A percentile compares a stretch with the other conserved stretches of the same genome.
Conservation (phyloP, 2,329 filamentous ascomycete species). For the Curvularia spicifera region DNA sequence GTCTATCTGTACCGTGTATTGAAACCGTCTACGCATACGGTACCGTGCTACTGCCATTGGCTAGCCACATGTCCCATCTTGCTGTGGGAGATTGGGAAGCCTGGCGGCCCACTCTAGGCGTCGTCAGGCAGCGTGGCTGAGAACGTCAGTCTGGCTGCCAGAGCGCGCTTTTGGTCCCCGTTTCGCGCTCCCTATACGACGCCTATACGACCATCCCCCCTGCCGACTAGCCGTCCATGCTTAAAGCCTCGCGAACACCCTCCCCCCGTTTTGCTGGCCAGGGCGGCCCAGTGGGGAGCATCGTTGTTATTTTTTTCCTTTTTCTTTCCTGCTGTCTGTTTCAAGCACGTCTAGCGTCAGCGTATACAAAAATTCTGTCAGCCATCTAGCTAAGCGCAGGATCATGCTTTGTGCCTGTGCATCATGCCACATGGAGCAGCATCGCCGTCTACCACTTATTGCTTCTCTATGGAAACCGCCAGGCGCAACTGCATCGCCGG, state of each 20-base stretch:
- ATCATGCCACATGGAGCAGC: background rate
- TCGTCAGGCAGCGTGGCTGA: slow-evolving; percentile 44
- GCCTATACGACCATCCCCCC: slow-evolving; percentile 6
- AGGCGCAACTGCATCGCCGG: background rate
- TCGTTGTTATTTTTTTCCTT: background rate
- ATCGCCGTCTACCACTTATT: background rate
- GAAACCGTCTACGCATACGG: background rate
- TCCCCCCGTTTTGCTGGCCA: background rate
- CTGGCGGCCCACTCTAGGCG: slow-evolving; percentile 21
- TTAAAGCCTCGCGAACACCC: slow-evolving; percentile 1
- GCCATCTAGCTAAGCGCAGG: slow-evolving; percentile 8
- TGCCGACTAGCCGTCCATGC: slow-evolving; percentile 2
- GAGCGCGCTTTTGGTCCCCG: slow-evolving; percentile 24
- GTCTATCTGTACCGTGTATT: background rate
- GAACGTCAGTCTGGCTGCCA: slow-evolving; percentile 34
- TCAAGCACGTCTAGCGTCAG: slow-evolving; percentile 32
- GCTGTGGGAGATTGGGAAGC: slow-evolving; percentile 15
- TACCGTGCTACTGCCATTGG: slow-evolving; percentile 1
- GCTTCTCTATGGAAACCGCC: background rate
- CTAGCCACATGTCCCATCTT: slow-evolving; percentile 14
- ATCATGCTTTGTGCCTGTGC: background rate
- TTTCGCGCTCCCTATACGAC: slow-evolving; percentile 5
- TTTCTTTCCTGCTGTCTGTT: background rate
- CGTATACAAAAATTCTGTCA: slow-evolving; percentile 28
- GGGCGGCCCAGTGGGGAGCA: background rate